Evolutionary conservation across 208 protist species (phyloP).

Genomic region (Herpetomonas samuelpessoai): DNA sequence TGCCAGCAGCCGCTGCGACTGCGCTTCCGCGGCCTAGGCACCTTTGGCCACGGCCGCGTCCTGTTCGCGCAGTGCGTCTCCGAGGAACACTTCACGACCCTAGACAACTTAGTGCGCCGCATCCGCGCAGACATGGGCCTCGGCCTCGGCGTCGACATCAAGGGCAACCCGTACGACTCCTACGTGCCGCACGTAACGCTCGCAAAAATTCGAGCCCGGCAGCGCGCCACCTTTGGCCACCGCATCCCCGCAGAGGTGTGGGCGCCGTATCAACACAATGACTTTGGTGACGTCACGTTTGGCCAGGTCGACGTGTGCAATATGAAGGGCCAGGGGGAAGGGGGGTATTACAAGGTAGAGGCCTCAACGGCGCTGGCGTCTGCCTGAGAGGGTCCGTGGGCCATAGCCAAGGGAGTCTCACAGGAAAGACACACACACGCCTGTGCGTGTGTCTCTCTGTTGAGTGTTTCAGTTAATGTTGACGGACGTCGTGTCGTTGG

Average conservation of each 20-base stretch:
- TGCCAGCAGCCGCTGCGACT: constrained; percentile 56
- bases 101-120: constrained; percentile 55
- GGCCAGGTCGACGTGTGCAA: constrained; percentile 59
- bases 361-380: constrained; percentile 10
- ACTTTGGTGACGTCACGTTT: constrained; percentile 88
- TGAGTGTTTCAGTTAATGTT: too few species aligned
- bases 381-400: too few species aligned
- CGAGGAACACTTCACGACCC: constrained; percentile 55
- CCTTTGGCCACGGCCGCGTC: constrained; percentile 74
- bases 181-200: constrained; percentile 89
- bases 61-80: constrained; percentile 66
- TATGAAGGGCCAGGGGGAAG: constrained; percentile 46
- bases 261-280: constrained; percentile 65
- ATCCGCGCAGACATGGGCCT: constrained; percentile 49
- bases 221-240: constrained; percentile 41
- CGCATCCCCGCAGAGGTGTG: constrained; percentile 61
- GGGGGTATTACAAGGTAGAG: constrained; percentile 75
- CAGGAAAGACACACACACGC: too few species aligned
- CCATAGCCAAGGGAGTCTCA: too few species aligned
- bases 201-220: constrained; percentile 69
- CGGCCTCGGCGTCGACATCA: constrained; percentile 66
- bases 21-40: constrained; percentile 78
- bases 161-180: constrained; percentile 87
- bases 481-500: too few species aligned
- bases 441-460: too few species aligned